A percentile compares a stretch with the other conserved stretches of the same genome.
Conservation (phyloP, 1,284 basidiomycete genomes). For the Naganishia sp. region DNA sequence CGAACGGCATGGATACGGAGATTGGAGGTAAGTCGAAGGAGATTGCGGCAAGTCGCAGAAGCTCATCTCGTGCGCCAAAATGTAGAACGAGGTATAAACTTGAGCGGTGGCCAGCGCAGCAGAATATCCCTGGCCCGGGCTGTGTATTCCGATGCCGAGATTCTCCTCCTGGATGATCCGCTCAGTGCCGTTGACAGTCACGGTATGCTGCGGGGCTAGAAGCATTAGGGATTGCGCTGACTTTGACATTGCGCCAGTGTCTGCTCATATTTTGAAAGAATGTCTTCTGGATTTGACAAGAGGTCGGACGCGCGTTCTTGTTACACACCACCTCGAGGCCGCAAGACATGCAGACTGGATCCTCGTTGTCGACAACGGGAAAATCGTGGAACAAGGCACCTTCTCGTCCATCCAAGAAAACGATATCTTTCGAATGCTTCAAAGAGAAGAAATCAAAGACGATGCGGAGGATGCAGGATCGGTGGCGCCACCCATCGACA, state of each 20-base stretch:
- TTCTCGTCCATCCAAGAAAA: conserved; percentile 57
- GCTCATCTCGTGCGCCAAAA: background rate
- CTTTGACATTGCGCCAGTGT: conserved; percentile 28
- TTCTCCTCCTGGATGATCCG: conserved; percentile 66
- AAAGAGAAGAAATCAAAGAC: conserved; percentile 42
- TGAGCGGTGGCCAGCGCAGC: conserved; percentile 59
- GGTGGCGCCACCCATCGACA: background rate
- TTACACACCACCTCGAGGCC: conserved; percentile 70
- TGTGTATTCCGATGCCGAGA: conserved; percentile 63
- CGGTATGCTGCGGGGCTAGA: conserved; percentile 14
- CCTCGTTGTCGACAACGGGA: conserved; percentile 37
- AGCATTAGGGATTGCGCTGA: background rate
- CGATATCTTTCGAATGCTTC: conserved; percentile 61
- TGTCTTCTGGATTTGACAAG: conserved; percentile 65
- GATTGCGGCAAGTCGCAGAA: background rate
- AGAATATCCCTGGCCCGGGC: conserved; percentile 75
- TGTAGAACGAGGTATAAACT: conserved; percentile 43
- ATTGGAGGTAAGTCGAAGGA: conserved; percentile 63
- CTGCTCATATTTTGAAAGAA: conserved; percentile 55
- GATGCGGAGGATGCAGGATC: conserved; percentile 42
- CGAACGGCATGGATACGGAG: conserved; percentile 58
- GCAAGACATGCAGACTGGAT: conserved; percentile 56
- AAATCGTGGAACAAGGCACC: conserved; percentile 39
- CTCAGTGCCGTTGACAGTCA: conserved; percentile 66
- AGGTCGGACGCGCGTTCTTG: conserved; percentile 67